phyloP scores from a whole-genome alignment of 441 rosid species.

The Capsella rubella region DNA sequence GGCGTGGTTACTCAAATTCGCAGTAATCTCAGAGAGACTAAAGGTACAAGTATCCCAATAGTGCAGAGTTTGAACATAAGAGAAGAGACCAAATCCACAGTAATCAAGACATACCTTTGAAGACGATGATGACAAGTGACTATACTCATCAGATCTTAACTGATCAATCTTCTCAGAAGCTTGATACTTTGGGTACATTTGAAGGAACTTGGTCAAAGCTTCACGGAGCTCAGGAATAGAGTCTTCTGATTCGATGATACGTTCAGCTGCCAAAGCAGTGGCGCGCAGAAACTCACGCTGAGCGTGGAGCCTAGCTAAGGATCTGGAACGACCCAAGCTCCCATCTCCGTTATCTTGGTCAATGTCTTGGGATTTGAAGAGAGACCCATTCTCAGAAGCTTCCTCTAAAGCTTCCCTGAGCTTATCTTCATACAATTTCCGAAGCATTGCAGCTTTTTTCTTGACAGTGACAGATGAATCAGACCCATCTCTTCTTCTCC shows the following conservation, averaged over 20 bases:
- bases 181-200: constrained; percentile 86
- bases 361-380: constrained; percentile 79
- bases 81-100: constrained; percentile 96
- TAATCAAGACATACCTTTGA: constrained; percentile 99
- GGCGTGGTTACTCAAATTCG: constrained; percentile 95
- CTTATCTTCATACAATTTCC: constrained; percentile 72
- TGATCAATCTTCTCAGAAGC: constrained; percentile 85
- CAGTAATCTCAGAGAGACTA: constrained; percentile 95
- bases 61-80: constrained; percentile 83
- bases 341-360: constrained; percentile 72
- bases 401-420: constrained; percentile 93
- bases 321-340: constrained; percentile 81
- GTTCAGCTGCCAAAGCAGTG: constrained; percentile 82
- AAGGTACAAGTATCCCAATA: constrained; percentile 96
- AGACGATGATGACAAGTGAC: constrained; percentile 55
- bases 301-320: constrained; percentile 93
- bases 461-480: constrained; percentile 59
- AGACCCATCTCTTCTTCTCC: constrained; percentile 66
- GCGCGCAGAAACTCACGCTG: constrained; percentile 93
- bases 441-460: constrained; percentile 56
- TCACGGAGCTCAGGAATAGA: constrained; percentile 68
- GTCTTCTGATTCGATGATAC: constrained; percentile 69
- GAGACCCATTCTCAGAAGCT: constrained; percentile 94
- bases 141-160: constrained; percentile 80
- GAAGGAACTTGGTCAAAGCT: constrained; percentile 76